A percentile compares a stretch with the other conserved stretches of the same genome.
phyloP scores from a whole-genome alignment of 345 rosid species.

The rapeseed (Brassica napus) region Da-Ae NC_063439.1:16216501-16217000 shows the following conservation, averaged over 20 bases:
- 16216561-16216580: slow-evolving; percentile 21
- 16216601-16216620: neutral
- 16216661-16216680: slow-evolving; percentile 24
- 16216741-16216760: slow-evolving; percentile 89
- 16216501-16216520: slow-evolving; percentile 12
- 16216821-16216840: slow-evolving; percentile 43
- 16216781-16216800: slow-evolving; percentile 97
- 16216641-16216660: slow-evolving; percentile 35
- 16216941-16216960: slow-evolving; percentile 83
- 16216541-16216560: slow-evolving; percentile 4
- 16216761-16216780: slow-evolving; percentile 91
- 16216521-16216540: slow-evolving; percentile 11
- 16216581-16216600: slow-evolving; percentile 36
- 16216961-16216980: slow-evolving; percentile 55
- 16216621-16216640: neutral
- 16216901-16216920: slow-evolving; percentile 78
- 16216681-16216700: slow-evolving; percentile 60
- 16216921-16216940: slow-evolving; percentile 68
- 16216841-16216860: slow-evolving; percentile 42
- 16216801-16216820: slow-evolving; percentile 92
- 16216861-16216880: slow-evolving; percentile 41
- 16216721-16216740: slow-evolving; percentile 88
- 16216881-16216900: slow-evolving; percentile 72
- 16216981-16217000: slow-evolving; percentile 89
- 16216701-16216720: slow-evolving; percentile 62